These are phyloP conservation scores for Lonicera japonica DNA, from an alignment of 129 eudicot species.

Conservation along the genomic window DNA sequence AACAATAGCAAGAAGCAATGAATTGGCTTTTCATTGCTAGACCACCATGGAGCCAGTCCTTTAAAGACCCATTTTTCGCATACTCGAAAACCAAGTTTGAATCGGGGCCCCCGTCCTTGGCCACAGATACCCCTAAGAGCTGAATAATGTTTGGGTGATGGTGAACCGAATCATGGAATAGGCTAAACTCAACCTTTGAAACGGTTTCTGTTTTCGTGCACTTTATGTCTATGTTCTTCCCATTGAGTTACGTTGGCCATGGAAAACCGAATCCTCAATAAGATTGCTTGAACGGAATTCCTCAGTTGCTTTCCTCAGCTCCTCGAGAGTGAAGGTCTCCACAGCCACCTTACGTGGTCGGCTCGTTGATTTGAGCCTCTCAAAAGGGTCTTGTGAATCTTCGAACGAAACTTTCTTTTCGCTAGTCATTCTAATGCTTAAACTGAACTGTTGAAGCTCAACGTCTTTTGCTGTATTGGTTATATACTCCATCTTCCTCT, in stretches of 20 bases:
- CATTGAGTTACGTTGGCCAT: constrained; percentile 72
- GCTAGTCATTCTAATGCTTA: constrained; percentile 71
- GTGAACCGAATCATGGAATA: constrained; percentile 47
- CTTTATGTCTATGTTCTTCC: constrained; percentile 63
- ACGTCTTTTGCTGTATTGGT: constrained; percentile 31
- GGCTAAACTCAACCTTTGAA: constrained; percentile 50
- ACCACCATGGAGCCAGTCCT: constrained; percentile 97
- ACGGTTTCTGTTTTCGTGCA: constrained; percentile 29
- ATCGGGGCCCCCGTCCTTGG: constrained; percentile 14
- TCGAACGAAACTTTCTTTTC: constrained; percentile 84
- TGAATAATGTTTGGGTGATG: constrained; percentile 65
- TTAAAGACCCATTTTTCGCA: constrained; percentile 75
- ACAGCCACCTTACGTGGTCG: constrained; percentile 41
- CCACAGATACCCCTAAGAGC: constrained; percentile 33
- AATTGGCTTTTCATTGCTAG: constrained; percentile 89
- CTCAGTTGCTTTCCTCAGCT: constrained; percentile 59
- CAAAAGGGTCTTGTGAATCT: constrained; percentile 59
- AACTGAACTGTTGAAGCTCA: constrained; percentile 67
- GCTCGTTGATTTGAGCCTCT: constrained; percentile 38
- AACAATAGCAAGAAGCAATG: constrained; percentile 76
- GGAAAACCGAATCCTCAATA: constrained; percentile 71
- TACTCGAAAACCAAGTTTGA: constrained; percentile 65
- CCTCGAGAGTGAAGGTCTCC: constrained; percentile 62
- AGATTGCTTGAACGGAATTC: constrained; percentile 58
- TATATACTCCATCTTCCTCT: constrained; percentile 13